Evolutionary conservation across 345 rosid species (phyloP), one percentile per base, ranked within the genome.

Genomic region (Psidium guajava): DNA sequence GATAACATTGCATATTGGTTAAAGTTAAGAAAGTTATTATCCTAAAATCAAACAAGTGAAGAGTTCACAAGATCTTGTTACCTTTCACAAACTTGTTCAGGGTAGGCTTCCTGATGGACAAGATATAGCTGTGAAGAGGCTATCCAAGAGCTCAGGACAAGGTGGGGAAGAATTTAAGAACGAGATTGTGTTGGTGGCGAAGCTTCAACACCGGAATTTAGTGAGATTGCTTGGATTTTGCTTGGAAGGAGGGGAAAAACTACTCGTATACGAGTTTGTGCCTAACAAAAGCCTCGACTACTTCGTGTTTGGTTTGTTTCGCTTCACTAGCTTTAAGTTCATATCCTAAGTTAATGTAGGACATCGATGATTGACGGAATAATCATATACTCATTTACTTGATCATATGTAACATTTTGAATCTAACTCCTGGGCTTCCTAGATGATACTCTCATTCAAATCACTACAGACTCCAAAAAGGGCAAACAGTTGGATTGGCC

Each of bases 51-150:
- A 59, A 27, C 28, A 28, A 61, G 74, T 61, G 5, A 61, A 28
- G 74, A 27, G 42, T 69, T 18, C 22, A 13, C 6, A 69, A 32
- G 24, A 8, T 36, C 24, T 69, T 16, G 44, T 16, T 44, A 8
- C 6, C 77, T 69, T 69, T 69, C 47, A 32, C 77, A 32, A 69
- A 32, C 18, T 32, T 59, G 16, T 24, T 20, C 83, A 92, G 93
- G 96, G 95, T 21, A 81, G n/a, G 8, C 87, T 91, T 56, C 52
- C 58, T n/a, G 83, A 87, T 32, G 92, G 93, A 36, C 84, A 51
- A 86, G 86, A 86, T 24, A 82, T 91, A 50, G 96, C 96, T 0
- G 94, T 91, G 24, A 93, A 93, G 84, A 92, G 87, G 83, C 84
- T 94, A 15, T 90, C 92, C 5, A 50, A 1, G 14, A 20, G 42